Evolutionary conservation across 306 rosid species (phyloP).

Genomic region (Quercus mongolica): DNA sequence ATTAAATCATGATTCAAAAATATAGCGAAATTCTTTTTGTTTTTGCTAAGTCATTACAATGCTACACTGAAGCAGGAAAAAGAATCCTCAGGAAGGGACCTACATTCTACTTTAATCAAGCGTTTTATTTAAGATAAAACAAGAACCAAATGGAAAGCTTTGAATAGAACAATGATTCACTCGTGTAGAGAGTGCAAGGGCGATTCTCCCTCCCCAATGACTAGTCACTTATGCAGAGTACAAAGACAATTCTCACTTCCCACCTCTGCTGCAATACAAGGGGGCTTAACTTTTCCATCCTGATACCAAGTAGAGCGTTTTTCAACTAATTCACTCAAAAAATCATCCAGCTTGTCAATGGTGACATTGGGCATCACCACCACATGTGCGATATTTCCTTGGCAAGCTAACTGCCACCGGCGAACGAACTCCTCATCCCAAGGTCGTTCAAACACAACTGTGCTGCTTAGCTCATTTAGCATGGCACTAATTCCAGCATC

Average conservation of each 20-base stretch:
- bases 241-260: conserved; percentile 53
- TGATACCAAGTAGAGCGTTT: conserved; percentile 38
- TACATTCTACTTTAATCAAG: neutral
- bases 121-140: conserved; percentile 1
- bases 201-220: neutral
- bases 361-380: conserved; percentile 62
- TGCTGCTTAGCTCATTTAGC: conserved; percentile 60
- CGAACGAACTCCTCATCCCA: conserved; percentile 46
- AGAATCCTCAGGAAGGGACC: neutral
- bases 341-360: conserved; percentile 44
- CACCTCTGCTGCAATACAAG: conserved; percentile 44
- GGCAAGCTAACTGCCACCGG: conserved; percentile 62
- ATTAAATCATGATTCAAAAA: neutral
- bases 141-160: neutral
- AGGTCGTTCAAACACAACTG: conserved; percentile 65
- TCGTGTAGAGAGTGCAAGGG: neutral
- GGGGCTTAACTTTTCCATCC: conserved; percentile 23
- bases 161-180: neutral
- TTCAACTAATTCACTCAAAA: conserved; percentile 36
- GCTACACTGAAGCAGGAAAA: neutral
- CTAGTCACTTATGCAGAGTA: conserved; percentile 29
- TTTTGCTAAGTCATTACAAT: neutral
- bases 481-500: conserved; percentile 55
- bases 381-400: conserved; percentile 60
- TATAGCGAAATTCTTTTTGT: neutral